phyloP scores from a whole-genome alignment of 2,329 filamentous ascomycete genomes.

The Verruconis gallopava region DNA sequence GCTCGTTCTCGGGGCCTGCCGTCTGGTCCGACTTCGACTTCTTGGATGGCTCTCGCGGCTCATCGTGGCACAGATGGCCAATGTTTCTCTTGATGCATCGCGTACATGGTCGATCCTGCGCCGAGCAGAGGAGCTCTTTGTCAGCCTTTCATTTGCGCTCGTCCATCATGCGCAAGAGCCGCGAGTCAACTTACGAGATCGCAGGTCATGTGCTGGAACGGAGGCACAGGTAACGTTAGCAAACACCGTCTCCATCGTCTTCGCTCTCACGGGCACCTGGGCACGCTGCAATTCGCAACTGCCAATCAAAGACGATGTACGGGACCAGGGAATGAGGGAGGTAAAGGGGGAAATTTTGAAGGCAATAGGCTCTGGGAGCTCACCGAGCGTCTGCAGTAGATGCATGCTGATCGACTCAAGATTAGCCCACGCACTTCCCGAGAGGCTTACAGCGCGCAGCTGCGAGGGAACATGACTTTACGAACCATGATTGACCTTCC shows the following conservation, averaged over 20 bases:
- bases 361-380: constrained; percentile 21
- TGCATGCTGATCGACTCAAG: constrained; percentile 27
- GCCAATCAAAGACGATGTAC: neutral
- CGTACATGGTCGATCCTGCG: constrained; percentile 85
- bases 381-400: constrained; percentile 40
- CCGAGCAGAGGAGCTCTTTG: constrained; percentile 17
- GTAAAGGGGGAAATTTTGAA: neutral
- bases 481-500: constrained; percentile 40
- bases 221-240: constrained; percentile 9
- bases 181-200: constrained; percentile 29
- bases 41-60: constrained; percentile 78
- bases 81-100: constrained; percentile 98
- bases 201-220: constrained; percentile 38
- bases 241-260: constrained; percentile 2
- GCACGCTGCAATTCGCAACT: constrained; percentile 4
- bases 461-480: constrained; percentile 12
- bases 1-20: constrained; percentile 20
- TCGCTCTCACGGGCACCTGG: no score
- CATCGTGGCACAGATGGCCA: constrained; percentile 94
- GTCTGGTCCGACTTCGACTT: constrained; percentile 52
- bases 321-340: constrained; percentile 1
- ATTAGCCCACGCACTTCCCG: constrained; percentile 7
- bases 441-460: constrained; percentile 11
- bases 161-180: constrained; percentile 7
- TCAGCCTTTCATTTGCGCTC: neutral